Evolutionary conservation across 2,329 filamentous ascomycete species (phyloP), one percentile per base, ranked within the genome.

Genomic region (Dissoconium aciculare): DNA sequence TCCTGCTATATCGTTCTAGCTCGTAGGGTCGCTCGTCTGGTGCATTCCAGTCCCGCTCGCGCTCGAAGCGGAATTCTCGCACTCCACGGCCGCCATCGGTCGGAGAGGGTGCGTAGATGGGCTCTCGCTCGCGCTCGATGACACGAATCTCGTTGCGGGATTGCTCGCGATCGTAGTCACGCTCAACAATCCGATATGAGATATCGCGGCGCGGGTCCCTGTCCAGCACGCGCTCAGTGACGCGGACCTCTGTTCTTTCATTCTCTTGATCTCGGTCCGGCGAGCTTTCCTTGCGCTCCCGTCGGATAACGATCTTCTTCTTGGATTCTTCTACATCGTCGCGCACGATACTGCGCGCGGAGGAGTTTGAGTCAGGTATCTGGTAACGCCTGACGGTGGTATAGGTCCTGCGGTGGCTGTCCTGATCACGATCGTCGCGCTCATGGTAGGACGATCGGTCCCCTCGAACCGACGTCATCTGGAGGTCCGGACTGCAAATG

Each of bases 341-440:
- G 27, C 60, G 55, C 24, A 47, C 37, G 17, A 45, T 38, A 9
- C 38, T 38, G 28, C 41, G 44, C 8, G 8, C 19, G 19, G 19
- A 23, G 27, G 56, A 49, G 21, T 59, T 54, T 34, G 55, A 55
- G 31, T 67, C 63, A 29, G 64, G 63, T n/a, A 65, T 52, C 38
- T 62, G 60, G 57, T 76, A 75, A 44, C 70, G 67, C 48, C 69
- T 70, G 42, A 74, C 64, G 5, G 66, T 69, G 40, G 64, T 67
- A 44, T 63, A 66, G 38, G 55, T 60, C 31, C 59, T 36, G 55
- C 55, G 34, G 30, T 47, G 46, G 30, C 45, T 41, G 23, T 49
- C 41, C 8, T 8, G n/a, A 10, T 53, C 48, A 26, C 61, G 59
- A 50, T 57, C 59, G 42, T 62, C 58, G 39, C 58, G 56, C 45